A percentile compares a stretch with the other conserved stretches of the same genome.
Conservation (phyloP, 768 basidiomycete species). For the Mrakia blollopis region DNA sequence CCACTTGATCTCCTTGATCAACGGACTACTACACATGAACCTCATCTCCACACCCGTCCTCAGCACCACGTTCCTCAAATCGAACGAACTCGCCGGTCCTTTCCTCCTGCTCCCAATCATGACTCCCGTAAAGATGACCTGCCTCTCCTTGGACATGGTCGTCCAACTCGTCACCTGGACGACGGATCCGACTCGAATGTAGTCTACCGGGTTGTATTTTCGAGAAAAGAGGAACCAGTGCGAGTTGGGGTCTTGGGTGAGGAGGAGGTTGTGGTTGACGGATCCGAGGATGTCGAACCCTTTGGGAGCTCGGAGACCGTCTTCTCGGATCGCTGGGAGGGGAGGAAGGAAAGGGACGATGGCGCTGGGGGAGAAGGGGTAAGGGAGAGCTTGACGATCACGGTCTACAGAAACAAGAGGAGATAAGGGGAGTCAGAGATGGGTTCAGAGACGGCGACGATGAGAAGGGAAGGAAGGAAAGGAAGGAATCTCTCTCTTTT, state of each 20-base stretch:
- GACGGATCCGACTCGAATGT: slow-evolving; percentile 78
- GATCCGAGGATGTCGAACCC: slow-evolving; percentile 78
- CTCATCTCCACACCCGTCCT: slow-evolving; percentile 90
- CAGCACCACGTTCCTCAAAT: slow-evolving; percentile 82
- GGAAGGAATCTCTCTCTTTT: background rate
- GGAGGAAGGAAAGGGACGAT: slow-evolving; percentile 47
- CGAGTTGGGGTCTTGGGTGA: slow-evolving; percentile 60
- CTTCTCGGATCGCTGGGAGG: slow-evolving; percentile 43
- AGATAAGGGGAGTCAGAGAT: background rate
- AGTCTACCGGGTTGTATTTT: slow-evolving; percentile 51
- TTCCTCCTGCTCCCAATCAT: slow-evolving; percentile 69
- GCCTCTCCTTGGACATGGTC: slow-evolving; percentile 65
- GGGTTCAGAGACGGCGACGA: background rate
- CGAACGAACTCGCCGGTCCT: slow-evolving; percentile 81
- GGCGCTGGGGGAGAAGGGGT: slow-evolving; percentile 70
- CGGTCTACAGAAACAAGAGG: slow-evolving; percentile 9
- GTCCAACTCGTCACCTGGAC: slow-evolving; percentile 61
- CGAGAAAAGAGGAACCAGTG: slow-evolving; percentile 68
- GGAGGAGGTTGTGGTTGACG: slow-evolving; percentile 60
- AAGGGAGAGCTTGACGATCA: slow-evolving; percentile 39
- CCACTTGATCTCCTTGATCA: slow-evolving; percentile 79
- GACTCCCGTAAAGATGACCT: slow-evolving; percentile 70
- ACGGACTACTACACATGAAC: slow-evolving; percentile 78
- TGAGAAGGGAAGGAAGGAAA: background rate
- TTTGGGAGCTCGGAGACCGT: slow-evolving; percentile 46